Evolutionary conservation across 177 flowering plant genomes (phyloP), one percentile per base, ranked within the genome.

Genomic region (Tripterygium wilfordii): DNA sequence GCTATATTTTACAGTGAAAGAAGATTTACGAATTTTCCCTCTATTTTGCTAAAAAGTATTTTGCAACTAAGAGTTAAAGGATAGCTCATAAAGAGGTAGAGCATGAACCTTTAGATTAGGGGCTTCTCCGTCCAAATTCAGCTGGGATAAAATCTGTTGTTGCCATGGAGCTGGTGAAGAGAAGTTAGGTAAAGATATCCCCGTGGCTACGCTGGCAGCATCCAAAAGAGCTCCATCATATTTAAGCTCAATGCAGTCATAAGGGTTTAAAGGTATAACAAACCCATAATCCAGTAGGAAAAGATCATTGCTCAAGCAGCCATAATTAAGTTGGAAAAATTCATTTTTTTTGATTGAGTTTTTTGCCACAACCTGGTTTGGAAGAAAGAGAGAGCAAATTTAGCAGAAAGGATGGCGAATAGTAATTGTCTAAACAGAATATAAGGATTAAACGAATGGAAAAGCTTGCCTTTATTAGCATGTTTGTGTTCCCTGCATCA

Each of bases 241-340:
- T 51, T 55, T 82, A 28, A 92, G 96, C 64, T 92, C 96, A 54
- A 92, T 73, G 59, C 59, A 62, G 61, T 92, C 98, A 51, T 82
- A 79, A 1, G 88, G 91, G 44, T 92, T 92, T 50, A 87, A 69
- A 3, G 81, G 65, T 8, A 76, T 54, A 16, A 88, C 83, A 63
- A 92, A 88, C 46, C 98, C 96, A 43, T 88, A 92, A 68, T 86
- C 96, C 28, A 88, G 63, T 24, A 92, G 82, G 66, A 88, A 84
- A 49, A 88, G 50, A 67, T 88, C 98, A 70, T 84, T 92, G 64
- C 63, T 80, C 62, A 92, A 65, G n/a, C 81, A 65, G 28, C 98
- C 98, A 68, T 92, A 92, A 56, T 88, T 82, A 15, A 92, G 91
- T 29, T 61, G 46, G 50, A 88, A 51, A 26, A 72, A 58, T 51